phyloP scores from a whole-genome alignment of 495 filamentous ascomycete genomes.

The Hypoxylon trugodes region DNA sequence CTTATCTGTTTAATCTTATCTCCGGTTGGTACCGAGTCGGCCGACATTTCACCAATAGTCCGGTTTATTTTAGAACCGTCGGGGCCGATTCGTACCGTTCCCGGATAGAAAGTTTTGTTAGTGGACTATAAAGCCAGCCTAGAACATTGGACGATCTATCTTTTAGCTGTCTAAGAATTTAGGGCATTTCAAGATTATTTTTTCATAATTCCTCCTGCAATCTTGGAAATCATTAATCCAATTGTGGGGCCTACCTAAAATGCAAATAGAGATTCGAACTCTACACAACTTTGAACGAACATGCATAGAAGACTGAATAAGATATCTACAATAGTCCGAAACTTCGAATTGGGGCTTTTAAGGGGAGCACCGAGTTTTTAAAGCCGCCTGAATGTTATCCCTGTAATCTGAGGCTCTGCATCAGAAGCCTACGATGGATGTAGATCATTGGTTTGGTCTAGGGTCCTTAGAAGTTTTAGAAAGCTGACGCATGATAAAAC shows the following conservation, averaged over 20 bases:
- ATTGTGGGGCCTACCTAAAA: too few relatives aligned
- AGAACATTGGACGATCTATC: too few relatives aligned
- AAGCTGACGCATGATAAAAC: constrained; percentile 31
- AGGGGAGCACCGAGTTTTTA: not conserved
- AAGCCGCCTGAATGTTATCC: constrained; percentile 26
- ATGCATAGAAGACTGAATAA: not conserved
- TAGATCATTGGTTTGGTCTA: constrained; percentile 37
- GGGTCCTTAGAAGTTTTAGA: constrained; percentile 32
- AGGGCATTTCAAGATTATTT: too few relatives aligned
- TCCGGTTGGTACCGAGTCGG: constrained; percentile 27
- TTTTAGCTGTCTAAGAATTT: too few relatives aligned
- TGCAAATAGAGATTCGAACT: too few relatives aligned
- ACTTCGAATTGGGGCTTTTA: constrained; percentile 9
- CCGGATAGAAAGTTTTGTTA: too few relatives aligned
- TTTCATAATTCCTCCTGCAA: too few relatives aligned
- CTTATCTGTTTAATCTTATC: constrained; percentile 37
- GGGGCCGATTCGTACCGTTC: constrained; percentile 16
- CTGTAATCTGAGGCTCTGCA: constrained; percentile 40
- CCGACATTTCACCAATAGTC: not conserved
- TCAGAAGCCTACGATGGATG: constrained; percentile 23
- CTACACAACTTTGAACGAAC: too few relatives aligned
- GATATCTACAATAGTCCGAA: not conserved
- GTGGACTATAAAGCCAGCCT: too few relatives aligned
- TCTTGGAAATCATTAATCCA: too few relatives aligned
- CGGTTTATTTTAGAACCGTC: constrained; percentile 1